Conservation (phyloP, 1,139 yeast genomes). For the Suhomyces coccinellae region DNA sequence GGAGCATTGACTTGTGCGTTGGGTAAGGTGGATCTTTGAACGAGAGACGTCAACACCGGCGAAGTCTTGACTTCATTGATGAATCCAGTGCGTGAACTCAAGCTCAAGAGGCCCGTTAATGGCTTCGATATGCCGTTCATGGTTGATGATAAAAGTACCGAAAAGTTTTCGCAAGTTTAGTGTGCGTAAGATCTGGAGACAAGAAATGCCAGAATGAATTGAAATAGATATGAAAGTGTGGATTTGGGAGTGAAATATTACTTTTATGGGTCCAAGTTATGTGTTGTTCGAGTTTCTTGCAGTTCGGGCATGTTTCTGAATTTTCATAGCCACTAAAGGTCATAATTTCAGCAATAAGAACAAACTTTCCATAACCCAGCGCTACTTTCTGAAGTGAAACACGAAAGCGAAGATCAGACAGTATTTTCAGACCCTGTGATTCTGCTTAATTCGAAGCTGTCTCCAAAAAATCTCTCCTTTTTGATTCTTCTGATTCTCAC, state of each 20-base stretch:
- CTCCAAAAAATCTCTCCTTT: no score
- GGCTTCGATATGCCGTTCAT: constrained; percentile 8
- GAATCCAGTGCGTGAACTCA: constrained; percentile 1
- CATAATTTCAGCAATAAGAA: no score
- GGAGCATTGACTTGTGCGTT: constrained; percentile 28
- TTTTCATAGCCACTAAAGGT: no score
- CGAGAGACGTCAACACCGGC: background rate
- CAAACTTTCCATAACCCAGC: no score
- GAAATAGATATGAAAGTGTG: background rate
- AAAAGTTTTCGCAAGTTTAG: constrained; percentile 2
- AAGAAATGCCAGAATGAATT: background rate
- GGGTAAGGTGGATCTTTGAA: background rate
- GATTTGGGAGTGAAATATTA: background rate
- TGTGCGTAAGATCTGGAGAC: background rate
- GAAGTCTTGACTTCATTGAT: constrained; percentile 1
- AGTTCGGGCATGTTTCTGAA: no score
- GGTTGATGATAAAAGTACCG: background rate
- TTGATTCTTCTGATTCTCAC: background rate
- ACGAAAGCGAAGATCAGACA: no score
- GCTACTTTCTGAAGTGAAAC: no score
- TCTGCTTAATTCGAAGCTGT: no score
- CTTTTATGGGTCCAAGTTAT: no score
- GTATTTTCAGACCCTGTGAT: no score
- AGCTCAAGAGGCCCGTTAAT: constrained; percentile 1
- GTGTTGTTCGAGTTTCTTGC: no score